Evolutionary conservation across 805 yeast species (phyloP).

Genomic region (Wickerhamiella sergipiensis): DNA sequence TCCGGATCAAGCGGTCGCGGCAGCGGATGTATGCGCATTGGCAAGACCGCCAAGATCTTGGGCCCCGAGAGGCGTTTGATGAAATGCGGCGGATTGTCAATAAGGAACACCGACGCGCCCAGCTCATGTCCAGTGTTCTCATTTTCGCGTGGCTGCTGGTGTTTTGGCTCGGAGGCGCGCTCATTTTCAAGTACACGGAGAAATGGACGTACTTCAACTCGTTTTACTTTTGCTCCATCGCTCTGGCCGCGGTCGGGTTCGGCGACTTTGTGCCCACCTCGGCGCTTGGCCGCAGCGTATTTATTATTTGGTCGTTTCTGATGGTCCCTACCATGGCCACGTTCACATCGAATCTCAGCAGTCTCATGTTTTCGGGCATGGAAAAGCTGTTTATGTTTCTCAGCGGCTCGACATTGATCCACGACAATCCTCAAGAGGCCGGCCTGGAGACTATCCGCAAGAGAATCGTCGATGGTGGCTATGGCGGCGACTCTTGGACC

Average conservation of each 20-base stretch:
- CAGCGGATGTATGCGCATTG: neutral
- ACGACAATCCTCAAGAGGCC: neutral
- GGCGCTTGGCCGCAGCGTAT: constrained; percentile 56
- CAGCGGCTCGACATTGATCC: neutral
- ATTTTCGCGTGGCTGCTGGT: constrained; percentile 33
- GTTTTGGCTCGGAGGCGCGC: constrained; percentile 66
- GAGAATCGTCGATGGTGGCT: neutral
- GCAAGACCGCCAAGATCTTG: neutral
- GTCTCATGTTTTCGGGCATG: neutral
- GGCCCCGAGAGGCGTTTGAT: neutral
- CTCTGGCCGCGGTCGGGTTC: constrained; percentile 73
- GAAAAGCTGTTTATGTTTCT: neutral
- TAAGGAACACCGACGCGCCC: constrained; percentile 3
- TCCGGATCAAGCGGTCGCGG: constrained; percentile 4
- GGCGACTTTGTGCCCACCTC: constrained; percentile 59
- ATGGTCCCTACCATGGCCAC: constrained; percentile 80
- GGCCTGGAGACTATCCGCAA: neutral
- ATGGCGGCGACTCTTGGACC: neutral
- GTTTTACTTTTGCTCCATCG: constrained; percentile 63
- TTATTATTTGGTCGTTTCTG: constrained; percentile 64
- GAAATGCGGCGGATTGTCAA: constrained; percentile 41
- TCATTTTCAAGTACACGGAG: constrained; percentile 38
- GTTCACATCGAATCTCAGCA: constrained; percentile 10
- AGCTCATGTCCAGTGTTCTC: constrained; percentile 22
- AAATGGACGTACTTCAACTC: constrained; percentile 58